Conservation (phyloP, 306 rosid species). For the Senna siamea region DNA sequence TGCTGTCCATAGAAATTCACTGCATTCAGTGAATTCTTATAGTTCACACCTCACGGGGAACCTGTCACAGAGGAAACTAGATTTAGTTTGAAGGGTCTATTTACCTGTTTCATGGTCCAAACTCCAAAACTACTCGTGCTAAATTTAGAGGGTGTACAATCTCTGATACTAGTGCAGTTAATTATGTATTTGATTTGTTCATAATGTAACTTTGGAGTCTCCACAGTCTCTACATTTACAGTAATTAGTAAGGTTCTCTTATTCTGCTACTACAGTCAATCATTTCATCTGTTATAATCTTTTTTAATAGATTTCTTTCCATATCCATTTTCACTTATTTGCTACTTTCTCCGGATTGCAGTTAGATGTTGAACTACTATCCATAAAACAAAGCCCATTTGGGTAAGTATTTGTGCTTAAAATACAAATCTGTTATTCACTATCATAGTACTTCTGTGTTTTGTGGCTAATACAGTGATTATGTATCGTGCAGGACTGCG, state of each 20-base stretch:
- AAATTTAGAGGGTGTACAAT: neutral
- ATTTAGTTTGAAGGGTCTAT: neutral
- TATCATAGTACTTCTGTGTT: constrained; percentile 10
- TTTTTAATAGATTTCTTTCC: constrained; percentile 10
- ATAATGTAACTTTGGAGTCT: constrained; percentile 24
- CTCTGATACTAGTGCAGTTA: neutral
- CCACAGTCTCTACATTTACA: neutral
- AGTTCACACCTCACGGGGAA: neutral
- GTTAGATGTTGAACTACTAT: constrained; percentile 85
- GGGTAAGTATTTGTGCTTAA: constrained; percentile 64
- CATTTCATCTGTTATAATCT: constrained; percentile 11
- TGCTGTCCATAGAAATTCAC: neutral
- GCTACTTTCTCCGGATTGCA: constrained; percentile 43
- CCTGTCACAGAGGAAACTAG: constrained; percentile 5
- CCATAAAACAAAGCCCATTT: constrained; percentile 92
- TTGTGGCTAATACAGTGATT: constrained; percentile 23
- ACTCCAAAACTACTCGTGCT: neutral
- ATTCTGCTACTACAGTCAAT: constrained; percentile 10
- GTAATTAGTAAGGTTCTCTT: neutral
- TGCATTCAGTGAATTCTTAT: neutral
- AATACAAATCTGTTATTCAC: neutral
- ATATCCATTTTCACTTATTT: constrained; percentile 37
- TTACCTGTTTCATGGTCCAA: constrained; percentile 13
- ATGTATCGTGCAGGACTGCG: constrained; percentile 61
- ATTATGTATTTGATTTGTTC: too few relatives aligned